A percentile compares a stretch with the other conserved stretches of the same genome.
These are phyloP conservation scores for Hypoxylon sp. DNA, from an alignment of 2,329 filamentous ascomycete genomes.

Conservation along the genomic window DNA sequence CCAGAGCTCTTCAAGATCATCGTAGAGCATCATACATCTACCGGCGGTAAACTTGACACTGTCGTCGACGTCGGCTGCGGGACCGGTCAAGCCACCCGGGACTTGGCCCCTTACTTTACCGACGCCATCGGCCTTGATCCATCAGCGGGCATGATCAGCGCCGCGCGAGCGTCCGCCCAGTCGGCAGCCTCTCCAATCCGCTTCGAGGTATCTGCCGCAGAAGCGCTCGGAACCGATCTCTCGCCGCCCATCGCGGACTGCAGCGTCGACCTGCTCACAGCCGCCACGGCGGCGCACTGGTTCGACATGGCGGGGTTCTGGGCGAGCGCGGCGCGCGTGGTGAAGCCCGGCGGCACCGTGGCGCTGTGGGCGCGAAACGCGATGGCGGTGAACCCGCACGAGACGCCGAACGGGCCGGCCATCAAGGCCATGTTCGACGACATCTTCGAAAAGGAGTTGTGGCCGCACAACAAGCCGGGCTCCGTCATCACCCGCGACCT, in stretches of 20 bases:
- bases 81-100: conserved; percentile 58
- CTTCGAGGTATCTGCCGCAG: conserved; percentile 55
- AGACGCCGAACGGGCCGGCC: conserved; percentile 50
- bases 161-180: conserved; percentile 49
- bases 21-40: conserved; percentile 55
- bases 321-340: conserved; percentile 52
- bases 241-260: conserved; percentile 38
- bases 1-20: conserved; percentile 56
- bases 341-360: conserved; percentile 62
- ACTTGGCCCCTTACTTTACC: conserved; percentile 56
- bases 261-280: conserved; percentile 59
- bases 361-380: conserved; percentile 55
- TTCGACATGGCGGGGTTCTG: conserved; percentile 63
- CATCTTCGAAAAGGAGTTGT: conserved; percentile 47
- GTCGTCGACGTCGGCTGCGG: conserved; percentile 66
- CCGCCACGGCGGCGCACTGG: conserved; percentile 63
- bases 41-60: conserved; percentile 52
- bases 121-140: conserved; percentile 60
- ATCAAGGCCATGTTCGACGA: conserved; percentile 44
- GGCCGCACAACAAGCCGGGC: conserved; percentile 51
- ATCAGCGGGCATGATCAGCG: conserved; percentile 60
- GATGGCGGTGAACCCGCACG: conserved; percentile 19
- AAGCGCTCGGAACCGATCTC: conserved; percentile 49
- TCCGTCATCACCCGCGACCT: conserved; percentile 51
- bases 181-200: conserved; percentile 43